Conservation (phyloP, 2,329 filamentous ascomycete genomes). For the Trematosphaeria pertusa region DNA sequence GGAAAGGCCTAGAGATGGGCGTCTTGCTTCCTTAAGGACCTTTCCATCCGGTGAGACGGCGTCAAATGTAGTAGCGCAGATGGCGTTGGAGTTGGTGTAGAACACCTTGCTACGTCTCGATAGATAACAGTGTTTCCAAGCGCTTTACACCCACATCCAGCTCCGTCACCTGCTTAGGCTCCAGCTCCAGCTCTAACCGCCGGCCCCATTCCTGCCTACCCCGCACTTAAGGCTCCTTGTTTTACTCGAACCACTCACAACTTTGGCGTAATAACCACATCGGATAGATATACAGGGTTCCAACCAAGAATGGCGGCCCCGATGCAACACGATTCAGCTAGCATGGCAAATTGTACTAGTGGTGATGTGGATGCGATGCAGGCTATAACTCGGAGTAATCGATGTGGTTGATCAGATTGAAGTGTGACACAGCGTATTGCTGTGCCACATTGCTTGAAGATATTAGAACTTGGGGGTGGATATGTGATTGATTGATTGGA, state of each 20-base stretch:
- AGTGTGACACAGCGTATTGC: neutral
- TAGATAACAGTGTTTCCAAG: neutral
- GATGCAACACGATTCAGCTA: neutral
- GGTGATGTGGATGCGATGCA: neutral
- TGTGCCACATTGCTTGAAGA: neutral
- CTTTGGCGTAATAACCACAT: neutral
- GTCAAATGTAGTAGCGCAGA: too few relatives aligned
- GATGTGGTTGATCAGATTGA: neutral
- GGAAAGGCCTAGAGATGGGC: neutral
- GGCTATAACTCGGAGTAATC: too few relatives aligned
- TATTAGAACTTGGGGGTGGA: neutral
- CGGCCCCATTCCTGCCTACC: neutral
- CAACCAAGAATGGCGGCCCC: neutral
- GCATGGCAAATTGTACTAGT: neutral
- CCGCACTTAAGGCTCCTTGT: neutral
- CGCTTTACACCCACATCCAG: neutral
- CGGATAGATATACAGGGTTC: neutral
- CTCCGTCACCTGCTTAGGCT: neutral
- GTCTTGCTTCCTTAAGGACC: neutral
- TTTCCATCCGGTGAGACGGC: neutral
- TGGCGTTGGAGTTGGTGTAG: too few relatives aligned
- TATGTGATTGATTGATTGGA: neutral
- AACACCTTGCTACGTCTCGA: too few relatives aligned
- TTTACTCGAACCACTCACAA: neutral
- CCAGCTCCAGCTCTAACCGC: too few relatives aligned